A percentile compares a stretch with the other conserved stretches of the same genome.
These are phyloP conservation scores for Ceratobasidium sp. DNA, from an alignment of 1,284 basidiomycete genomes.

Conservation along the genomic window DNA sequence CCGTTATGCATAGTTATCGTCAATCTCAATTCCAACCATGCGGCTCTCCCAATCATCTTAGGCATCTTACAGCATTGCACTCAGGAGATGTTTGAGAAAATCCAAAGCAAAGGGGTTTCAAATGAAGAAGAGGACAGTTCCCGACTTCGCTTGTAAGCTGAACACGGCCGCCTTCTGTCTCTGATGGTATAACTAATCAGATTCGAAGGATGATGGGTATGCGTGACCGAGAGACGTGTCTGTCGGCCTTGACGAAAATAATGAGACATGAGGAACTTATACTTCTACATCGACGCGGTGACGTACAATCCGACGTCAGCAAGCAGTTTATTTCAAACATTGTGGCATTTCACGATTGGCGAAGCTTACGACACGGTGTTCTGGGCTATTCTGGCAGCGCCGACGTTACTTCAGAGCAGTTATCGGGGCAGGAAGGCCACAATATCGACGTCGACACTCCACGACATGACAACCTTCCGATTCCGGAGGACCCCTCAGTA, in stretches of 20 bases:
- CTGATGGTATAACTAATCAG: background rate
- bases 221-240: background rate
- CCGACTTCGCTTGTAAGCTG: no score
- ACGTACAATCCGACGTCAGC: background rate
- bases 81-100: background rate
- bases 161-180: background rate
- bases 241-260: background rate
- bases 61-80: background rate
- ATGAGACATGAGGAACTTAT: slow-evolving; percentile 27
- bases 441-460: no score
- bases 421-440: no score
- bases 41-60: background rate
- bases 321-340: background rate
- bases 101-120: no score
- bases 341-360: background rate
- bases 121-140: no score
- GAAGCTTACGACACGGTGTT: background rate
- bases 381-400: background rate
- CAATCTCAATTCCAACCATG: slow-evolving; percentile 5
- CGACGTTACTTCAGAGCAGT: background rate
- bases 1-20: background rate
- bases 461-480: no score
- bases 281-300: background rate
- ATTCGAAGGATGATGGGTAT: background rate
- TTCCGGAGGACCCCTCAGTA: no score